Conservation (phyloP, 805 yeast genomes). For the Lachancea waltii region DNA sequence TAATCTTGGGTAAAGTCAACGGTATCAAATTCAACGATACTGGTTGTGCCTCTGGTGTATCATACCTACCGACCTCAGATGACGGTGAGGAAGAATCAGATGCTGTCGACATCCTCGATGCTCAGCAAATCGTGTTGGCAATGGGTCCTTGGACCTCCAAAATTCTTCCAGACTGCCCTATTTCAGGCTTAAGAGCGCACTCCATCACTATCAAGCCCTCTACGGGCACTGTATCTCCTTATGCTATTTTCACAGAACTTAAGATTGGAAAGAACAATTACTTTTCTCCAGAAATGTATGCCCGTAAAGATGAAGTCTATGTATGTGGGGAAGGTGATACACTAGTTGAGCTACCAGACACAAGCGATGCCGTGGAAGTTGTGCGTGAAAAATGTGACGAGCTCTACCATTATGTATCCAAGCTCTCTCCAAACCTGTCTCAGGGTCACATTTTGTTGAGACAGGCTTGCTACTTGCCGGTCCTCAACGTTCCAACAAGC, state of each 20-base stretch:
- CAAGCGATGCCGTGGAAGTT: slow-evolving; percentile 89
- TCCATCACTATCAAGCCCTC: slow-evolving; percentile 86
- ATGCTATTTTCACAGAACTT: slow-evolving; percentile 89
- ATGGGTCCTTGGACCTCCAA: slow-evolving; percentile 98
- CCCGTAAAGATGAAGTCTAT: slow-evolving; percentile 90
- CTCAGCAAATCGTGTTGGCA: slow-evolving; percentile 74
- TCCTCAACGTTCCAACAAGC: slow-evolving; percentile 83
- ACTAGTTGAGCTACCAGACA: slow-evolving; percentile 83
- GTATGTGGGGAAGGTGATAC: slow-evolving; percentile 98
- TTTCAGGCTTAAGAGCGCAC: slow-evolving; percentile 90
- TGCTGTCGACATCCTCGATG: slow-evolving; percentile 42
- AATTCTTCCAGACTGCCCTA: slow-evolving; percentile 87
- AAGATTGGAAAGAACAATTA: slow-evolving; percentile 59
- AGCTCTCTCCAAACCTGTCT: slow-evolving; percentile 59
- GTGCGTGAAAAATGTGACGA: slow-evolving; percentile 84
- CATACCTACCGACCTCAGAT: slow-evolving; percentile 40
- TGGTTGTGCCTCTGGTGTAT: slow-evolving; percentile 66
- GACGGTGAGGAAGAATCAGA: slow-evolving; percentile 31
- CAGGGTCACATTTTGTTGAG: slow-evolving; percentile 71
- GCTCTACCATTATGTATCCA: slow-evolving; percentile 72
- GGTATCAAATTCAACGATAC: slow-evolving; percentile 55
- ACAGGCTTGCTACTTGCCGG: slow-evolving; percentile 95
- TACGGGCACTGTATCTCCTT: slow-evolving; percentile 74
- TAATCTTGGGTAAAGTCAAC: slow-evolving; percentile 78
- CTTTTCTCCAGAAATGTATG: slow-evolving; percentile 91